Base-by-base conservation (phyloP, 169 alveolate genomes). In the Cryptosporidium ubiquitum region DNA sequence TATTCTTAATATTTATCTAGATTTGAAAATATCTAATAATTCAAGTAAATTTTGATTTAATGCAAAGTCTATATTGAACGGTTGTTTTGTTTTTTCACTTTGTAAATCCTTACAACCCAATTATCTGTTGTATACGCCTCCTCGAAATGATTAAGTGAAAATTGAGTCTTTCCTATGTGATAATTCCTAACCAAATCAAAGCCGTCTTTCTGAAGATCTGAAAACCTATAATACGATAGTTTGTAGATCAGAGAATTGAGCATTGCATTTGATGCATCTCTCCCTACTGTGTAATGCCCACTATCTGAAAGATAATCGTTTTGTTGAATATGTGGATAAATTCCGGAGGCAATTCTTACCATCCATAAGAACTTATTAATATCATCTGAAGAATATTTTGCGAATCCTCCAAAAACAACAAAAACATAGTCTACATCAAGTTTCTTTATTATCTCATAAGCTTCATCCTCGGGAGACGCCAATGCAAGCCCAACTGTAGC, bases 301-400 rank as follows among this genome's bases (percentile, higher is more conserved):
- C 29, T 61, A 20, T 79, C 84, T 14, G 84, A 69, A 9, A 92
- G 91, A 86, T 93, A 96, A 74, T 95, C 95, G 55, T 93, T 94
- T 84, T 96, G 97, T 84, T 95, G 94, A 33, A 96, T 92, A 44
- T 95, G 96, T 0, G 99, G 99, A 94, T 93, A 96, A 23, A 95
- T 97, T 26, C 99, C 99, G 16, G 96, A 95, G 2, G 99, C 99
- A 55, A 98, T 98, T 85, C 99, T 95, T 42, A 97, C 94, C 96
- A 98, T 97, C 99, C 99, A 98, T 29, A 97, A 91, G 94, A 98
- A 97, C 93, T 98, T 98, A 89, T 97, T 97, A 29, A 98, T 93
- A 91, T 98, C 99, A 93, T 98, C 99, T 69, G 98, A 97, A 26
- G 98, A 91, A 93, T 97, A 97, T 44, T 96, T 94, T 42, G 98